Percentiles rank a stretch among this genome's conserved stretches.
phyloP scores from a whole-genome alignment of 2,329 filamentous ascomycete species.

The Colletotrichum tropicale region DNA sequence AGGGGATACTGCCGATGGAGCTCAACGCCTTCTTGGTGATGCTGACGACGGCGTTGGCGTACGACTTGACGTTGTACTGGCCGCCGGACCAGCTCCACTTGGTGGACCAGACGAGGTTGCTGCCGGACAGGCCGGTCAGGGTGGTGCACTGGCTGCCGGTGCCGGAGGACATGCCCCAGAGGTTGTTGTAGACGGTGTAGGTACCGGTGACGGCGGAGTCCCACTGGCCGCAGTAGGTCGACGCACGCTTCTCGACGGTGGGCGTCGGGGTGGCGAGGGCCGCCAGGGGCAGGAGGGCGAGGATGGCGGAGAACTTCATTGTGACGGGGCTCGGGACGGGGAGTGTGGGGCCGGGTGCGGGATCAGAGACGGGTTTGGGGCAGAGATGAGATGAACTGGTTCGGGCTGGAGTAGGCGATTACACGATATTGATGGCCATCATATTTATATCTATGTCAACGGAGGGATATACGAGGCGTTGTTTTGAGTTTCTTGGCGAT shows the following conservation, averaged over 20 bases:
- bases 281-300: slow-evolving; percentile 14
- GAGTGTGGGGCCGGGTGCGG: not conserved
- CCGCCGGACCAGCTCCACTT: slow-evolving; percentile 44
- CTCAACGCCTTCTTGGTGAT: slow-evolving; percentile 31
- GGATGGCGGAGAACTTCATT: slow-evolving; percentile 22
- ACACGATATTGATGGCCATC: not conserved
- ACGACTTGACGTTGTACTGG: slow-evolving; percentile 44
- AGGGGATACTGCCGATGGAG: slow-evolving; percentile 35
- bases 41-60: slow-evolving; percentile 39
- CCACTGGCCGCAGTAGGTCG: slow-evolving; percentile 28
- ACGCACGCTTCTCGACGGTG: slow-evolving; percentile 21
- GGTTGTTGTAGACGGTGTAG: slow-evolving; percentile 43
- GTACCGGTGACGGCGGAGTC: slow-evolving; percentile 21
- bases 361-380: not conserved
- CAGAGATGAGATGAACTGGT: not conserved
- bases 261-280: slow-evolving; percentile 16
- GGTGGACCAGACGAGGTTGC: slow-evolving; percentile 41
- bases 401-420: accelerated
- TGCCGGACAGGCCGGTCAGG: slow-evolving; percentile 36
- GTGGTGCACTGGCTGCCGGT: slow-evolving; percentile 44
- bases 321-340: not conserved
- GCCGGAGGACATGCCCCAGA: slow-evolving; percentile 40
- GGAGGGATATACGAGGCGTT: not conserved
- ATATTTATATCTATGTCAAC: not conserved
- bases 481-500: not conserved